These are phyloP conservation scores for Metschnikowia orientalis DNA, from an alignment of 805 yeast genomes.

Conservation along the genomic window DNA sequence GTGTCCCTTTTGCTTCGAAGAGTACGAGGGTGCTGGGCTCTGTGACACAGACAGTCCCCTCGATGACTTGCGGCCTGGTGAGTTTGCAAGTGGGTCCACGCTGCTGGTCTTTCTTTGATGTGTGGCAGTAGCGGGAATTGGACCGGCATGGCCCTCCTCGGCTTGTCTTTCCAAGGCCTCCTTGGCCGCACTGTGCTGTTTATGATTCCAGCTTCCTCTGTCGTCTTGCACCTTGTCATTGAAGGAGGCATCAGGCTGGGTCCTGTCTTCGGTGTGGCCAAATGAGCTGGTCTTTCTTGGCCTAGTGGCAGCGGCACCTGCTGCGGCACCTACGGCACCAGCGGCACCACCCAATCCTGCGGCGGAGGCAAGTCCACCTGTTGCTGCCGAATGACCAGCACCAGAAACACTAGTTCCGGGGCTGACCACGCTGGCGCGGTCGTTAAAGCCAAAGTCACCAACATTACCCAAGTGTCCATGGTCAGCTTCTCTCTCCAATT, in stretches of 20 bases:
- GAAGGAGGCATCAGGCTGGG: conserved; percentile 4
- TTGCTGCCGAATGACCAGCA: conserved; percentile 1
- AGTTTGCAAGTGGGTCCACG: neutral
- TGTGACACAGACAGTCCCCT: too few species aligned
- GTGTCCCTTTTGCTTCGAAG: too few species aligned
- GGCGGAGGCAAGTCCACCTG: conserved; percentile 3
- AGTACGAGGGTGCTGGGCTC: too few species aligned
- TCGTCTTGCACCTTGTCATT: too few species aligned
- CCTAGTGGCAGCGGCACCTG: conserved; percentile 1
- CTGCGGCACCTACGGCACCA: conserved; percentile 12
- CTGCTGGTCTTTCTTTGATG: too few species aligned
- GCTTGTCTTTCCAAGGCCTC: too few species aligned
- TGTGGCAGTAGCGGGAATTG: too few species aligned
- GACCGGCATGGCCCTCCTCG: too few species aligned
- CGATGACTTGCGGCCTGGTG: neutral
- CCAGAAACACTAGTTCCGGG: neutral
- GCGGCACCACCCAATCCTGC: conserved; percentile 8
- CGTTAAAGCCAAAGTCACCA: neutral
- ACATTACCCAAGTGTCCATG: conserved; percentile 4
- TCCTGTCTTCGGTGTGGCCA: conserved; percentile 1
- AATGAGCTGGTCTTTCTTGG: neutral
- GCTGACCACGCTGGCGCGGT: neutral
- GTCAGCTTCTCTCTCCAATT: conserved; percentile 6
- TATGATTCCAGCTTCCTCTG: too few species aligned
- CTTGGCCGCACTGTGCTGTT: too few species aligned